Conservation (phyloP, 495 filamentous ascomycete genomes). For the Penicillium longicatenatum region DNA sequence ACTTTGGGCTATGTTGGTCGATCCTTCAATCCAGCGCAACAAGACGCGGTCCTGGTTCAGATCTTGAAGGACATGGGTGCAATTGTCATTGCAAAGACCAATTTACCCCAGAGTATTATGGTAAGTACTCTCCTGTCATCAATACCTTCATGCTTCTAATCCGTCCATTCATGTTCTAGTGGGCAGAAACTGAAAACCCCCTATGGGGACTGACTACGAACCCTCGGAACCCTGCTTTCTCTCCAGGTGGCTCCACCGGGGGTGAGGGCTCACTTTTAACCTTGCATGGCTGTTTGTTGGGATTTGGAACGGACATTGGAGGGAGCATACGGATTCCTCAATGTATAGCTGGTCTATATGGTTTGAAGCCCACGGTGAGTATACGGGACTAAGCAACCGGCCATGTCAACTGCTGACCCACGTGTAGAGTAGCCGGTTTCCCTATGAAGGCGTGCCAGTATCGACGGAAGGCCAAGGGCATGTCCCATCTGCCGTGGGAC, state of each 20-base stretch:
- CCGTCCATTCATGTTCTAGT: slow-evolving; percentile 21
- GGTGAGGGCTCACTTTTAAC: slow-evolving; percentile 65
- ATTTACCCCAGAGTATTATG: slow-evolving; percentile 57
- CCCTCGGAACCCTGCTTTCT: slow-evolving; percentile 47
- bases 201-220: slow-evolving; percentile 56
- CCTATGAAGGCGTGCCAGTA: slow-evolving; percentile 49
- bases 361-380: slow-evolving; percentile 57
- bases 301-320: slow-evolving; percentile 66
- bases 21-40: slow-evolving; percentile 49
- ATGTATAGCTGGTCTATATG: slow-evolving; percentile 54
- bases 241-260: slow-evolving; percentile 62
- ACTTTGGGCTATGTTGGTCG: slow-evolving; percentile 60
- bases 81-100: slow-evolving; percentile 63
- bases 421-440: slow-evolving; percentile 44
- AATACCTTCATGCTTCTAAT: slow-evolving; percentile 9
- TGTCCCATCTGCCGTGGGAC: slow-evolving; percentile 52
- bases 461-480: slow-evolving; percentile 58
- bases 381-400: not conserved
- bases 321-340: slow-evolving; percentile 62
- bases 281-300: slow-evolving; percentile 61
- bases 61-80: slow-evolving; percentile 52
- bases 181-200: slow-evolving; percentile 57
- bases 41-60: slow-evolving; percentile 50
- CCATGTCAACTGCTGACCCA: not conserved
- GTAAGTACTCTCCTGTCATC: slow-evolving; percentile 23